Evolutionary conservation across 2,329 filamentous ascomycete genomes (phyloP).

Genomic region (Aureobasidium subglaciale): DNA sequence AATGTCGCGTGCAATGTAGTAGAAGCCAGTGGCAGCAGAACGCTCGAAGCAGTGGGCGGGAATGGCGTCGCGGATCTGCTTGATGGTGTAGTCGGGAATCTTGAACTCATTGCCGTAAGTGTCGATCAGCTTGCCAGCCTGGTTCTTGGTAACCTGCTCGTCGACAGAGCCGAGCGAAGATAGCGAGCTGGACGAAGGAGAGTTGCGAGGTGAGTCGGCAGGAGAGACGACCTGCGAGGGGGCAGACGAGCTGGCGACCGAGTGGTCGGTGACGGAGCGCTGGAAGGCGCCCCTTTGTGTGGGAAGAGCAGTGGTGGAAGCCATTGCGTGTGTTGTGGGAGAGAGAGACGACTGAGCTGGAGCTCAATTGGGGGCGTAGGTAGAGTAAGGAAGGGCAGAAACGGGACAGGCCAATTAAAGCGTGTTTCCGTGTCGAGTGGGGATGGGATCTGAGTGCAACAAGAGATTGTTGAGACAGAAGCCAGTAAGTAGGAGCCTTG

Average conservation of each 20-base stretch:
- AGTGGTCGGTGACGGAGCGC: conserved; percentile 45
- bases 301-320: conserved; percentile 45
- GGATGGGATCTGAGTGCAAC: not conserved
- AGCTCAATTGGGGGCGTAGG: conserved; percentile 10
- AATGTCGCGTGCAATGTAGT: conserved; percentile 80
- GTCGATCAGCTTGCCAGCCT: conserved; percentile 68
- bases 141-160: conserved; percentile 43
- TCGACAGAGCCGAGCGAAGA: conserved; percentile 75
- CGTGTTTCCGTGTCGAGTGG: conserved; percentile 1
- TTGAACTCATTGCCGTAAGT: conserved; percentile 93
- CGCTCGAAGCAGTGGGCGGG: conserved; percentile 96
- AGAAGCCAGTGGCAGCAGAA: conserved; percentile 65
- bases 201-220: conserved; percentile 52
- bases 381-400: conserved; percentile 2
- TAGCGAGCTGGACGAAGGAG: conserved; percentile 80
- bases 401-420: conserved; percentile 5
- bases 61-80: conserved; percentile 93
- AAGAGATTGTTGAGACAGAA: not conserved
- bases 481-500: not conserved
- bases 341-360: not conserved
- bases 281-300: conserved; percentile 39
- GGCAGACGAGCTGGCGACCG: conserved; percentile 43
- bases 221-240: conserved; percentile 51
- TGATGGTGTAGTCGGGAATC: conserved; percentile 93
- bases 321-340: conserved; percentile 14